phyloP scores from a whole-genome alignment of 1,139 yeast genomes.

The Pichia kudriavzevii region DNA sequence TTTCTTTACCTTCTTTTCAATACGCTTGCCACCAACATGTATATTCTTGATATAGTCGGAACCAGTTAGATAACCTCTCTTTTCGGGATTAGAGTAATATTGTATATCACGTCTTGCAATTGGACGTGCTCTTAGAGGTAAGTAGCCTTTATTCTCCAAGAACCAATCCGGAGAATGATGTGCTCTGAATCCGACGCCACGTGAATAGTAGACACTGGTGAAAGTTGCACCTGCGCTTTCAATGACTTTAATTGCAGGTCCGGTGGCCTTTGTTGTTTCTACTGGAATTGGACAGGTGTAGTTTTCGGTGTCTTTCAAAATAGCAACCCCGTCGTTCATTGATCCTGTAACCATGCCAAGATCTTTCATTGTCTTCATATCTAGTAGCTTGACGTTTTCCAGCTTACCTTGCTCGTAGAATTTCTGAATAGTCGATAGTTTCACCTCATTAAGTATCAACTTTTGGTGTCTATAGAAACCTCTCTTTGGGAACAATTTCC shows the following conservation, averaged over 20 bases:
- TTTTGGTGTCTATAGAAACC: slow-evolving; percentile 54
- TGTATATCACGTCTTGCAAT: slow-evolving; percentile 72
- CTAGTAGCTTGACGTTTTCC: slow-evolving; percentile 54
- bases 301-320: slow-evolving; percentile 49
- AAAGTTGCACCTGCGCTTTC: slow-evolving; percentile 68
- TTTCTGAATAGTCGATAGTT: slow-evolving; percentile 51
- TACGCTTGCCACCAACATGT: slow-evolving; percentile 17
- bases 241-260: slow-evolving; percentile 62
- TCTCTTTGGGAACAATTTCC: slow-evolving; percentile 79
- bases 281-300: slow-evolving; percentile 59
- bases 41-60: slow-evolving; percentile 24
- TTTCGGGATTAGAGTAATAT: slow-evolving; percentile 63
- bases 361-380: slow-evolving; percentile 66
- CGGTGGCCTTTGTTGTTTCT: slow-evolving; percentile 78
- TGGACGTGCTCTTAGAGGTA: slow-evolving; percentile 85
- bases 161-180: slow-evolving; percentile 72
- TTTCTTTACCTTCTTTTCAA: slow-evolving; percentile 10
- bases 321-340: slow-evolving; percentile 72
- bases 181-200: slow-evolving; percentile 55
- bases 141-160: slow-evolving; percentile 59
- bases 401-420: slow-evolving; percentile 65
- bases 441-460: slow-evolving; percentile 45
- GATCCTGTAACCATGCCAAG: slow-evolving; percentile 67
- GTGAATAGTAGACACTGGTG: slow-evolving; percentile 65
- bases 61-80: slow-evolving; percentile 61